These are phyloP conservation scores for Hypomontagnella monticulosa DNA, from an alignment of 495 filamentous ascomycete genomes.

Conservation along the genomic window DNA sequence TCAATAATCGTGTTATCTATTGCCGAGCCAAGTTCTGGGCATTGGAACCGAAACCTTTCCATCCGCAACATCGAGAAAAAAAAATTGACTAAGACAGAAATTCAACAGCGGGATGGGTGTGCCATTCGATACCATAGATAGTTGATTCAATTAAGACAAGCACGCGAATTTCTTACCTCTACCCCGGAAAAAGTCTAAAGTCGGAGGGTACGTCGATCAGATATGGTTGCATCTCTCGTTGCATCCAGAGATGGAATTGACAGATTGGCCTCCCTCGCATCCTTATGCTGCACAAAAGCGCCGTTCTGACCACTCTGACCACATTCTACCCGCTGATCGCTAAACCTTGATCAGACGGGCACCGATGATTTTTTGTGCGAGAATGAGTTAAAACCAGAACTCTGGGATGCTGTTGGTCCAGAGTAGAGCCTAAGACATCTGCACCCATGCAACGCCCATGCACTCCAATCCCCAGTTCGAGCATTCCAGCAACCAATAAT, in stretches of 20 bases:
- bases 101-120: conserved; percentile 24
- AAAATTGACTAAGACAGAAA: conserved; percentile 15
- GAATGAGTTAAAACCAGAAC: conserved; percentile 29
- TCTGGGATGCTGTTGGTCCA: conserved; percentile 32
- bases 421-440: conserved; percentile 30
- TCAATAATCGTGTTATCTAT: conserved; percentile 7
- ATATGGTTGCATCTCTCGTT: conserved; percentile 36
- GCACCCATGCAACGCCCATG: conserved; percentile 32
- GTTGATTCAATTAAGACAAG: not conserved
- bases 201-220: conserved; percentile 19
- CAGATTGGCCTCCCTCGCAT: conserved; percentile 10
- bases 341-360: conserved; percentile 23
- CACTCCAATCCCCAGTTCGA: conserved; percentile 11
- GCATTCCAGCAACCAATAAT: conserved; percentile 36
- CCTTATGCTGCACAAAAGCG: conserved; percentile 22
- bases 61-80: conserved; percentile 8
- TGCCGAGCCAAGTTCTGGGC: no score
- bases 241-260: conserved; percentile 17
- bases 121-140: conserved; percentile 12
- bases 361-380: conserved; percentile 26
- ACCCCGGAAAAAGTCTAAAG: conserved; percentile 27
- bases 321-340: conserved; percentile 21
- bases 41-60: conserved; percentile 6
- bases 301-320: conserved; percentile 10
- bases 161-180: conserved; percentile 2